Base-by-base conservation (phyloP, 805 yeast genomes). In the Kuraishia borneana region DNA sequence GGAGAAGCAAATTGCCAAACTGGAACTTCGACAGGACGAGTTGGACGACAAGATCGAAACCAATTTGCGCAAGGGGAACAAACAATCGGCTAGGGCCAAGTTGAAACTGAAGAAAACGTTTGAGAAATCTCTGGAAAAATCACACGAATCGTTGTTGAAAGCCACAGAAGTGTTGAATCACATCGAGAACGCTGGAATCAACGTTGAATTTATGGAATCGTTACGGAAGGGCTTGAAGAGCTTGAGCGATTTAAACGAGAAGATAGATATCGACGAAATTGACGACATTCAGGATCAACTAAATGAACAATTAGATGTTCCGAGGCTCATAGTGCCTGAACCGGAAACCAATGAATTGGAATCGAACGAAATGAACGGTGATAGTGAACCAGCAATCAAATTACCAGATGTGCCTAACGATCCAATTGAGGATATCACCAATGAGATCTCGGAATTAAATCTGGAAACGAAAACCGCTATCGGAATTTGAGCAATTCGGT, bases 151-250 rank as follows among this genome's bases (percentile, higher is more conserved):
- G 21, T 16, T 26, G 16, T n/a, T 50, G 27, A 47, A 48, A 13
- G 31, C 55, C 32, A 34, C 40, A 6, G 18, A 41, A 1, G 27
- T 54, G 20, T 38, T 47, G 26, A 26, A 43, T 23, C 48, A 45
- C 26, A 41, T 56, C 16, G 51, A 52, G 25, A 54, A 50, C 28
- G 50, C 57, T 9, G 44, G 45, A 20, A 45, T 39, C 33, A 51
- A 48, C 34, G 6, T 41, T 10, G 20, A 16, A 16, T 18, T 31
- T 20, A 20, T 27, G 9, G 42, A 40, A 17, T 40, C 51, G 5
- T 40, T 53, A 22, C 48, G 51, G 32, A 32, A 46, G 7, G 53
- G 52, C 34, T 35, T 52, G 2, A 39, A 39, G 13, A 31, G 50
- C 1, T 35, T 56, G 25, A 45, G 45, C 31, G 35, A 41, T 2